Conservation (phyloP, 2,329 filamentous ascomycete genomes). For the Pseudogymnoascus sp. region DNA sequence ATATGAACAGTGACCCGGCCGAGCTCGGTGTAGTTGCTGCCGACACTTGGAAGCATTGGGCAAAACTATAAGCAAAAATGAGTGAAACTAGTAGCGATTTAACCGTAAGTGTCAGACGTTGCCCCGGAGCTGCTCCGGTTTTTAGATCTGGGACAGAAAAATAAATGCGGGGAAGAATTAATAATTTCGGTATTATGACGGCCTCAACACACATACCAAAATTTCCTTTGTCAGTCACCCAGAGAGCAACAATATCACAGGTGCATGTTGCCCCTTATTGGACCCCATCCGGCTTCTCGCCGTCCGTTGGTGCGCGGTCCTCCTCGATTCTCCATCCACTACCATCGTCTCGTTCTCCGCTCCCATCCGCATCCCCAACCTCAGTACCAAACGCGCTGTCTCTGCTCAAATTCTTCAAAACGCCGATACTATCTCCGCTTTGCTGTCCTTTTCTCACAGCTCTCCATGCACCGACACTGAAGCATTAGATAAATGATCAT, state of each 20-base stretch:
- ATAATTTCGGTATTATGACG: background rate
- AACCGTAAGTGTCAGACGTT: background rate
- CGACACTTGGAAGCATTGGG: background rate
- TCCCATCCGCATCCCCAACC: conserved; percentile 24
- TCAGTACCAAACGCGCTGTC: conserved; percentile 24
- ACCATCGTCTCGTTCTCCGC: conserved; percentile 19
- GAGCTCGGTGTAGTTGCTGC: background rate
- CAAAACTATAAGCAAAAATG: background rate
- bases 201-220: no score
- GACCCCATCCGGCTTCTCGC: conserved; percentile 24
- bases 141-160: background rate
- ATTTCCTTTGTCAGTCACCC: no score
- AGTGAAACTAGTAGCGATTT: background rate
- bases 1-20: background rate
- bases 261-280: background rate
- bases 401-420: conserved; percentile 26
- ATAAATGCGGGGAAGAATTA: background rate
- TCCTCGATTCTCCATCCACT: conserved; percentile 19
- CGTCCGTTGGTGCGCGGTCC: conserved; percentile 26
- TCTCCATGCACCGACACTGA: background rate
- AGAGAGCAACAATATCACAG: background rate
- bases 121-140: background rate
- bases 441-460: conserved; percentile 21
- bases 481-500: no score
- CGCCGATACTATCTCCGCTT: conserved; percentile 22